Percentiles rank a stretch among this genome's conserved stretches.
Conservation (phyloP, 495 filamentous ascomycete species). For the Daldinia childiae region DNA sequence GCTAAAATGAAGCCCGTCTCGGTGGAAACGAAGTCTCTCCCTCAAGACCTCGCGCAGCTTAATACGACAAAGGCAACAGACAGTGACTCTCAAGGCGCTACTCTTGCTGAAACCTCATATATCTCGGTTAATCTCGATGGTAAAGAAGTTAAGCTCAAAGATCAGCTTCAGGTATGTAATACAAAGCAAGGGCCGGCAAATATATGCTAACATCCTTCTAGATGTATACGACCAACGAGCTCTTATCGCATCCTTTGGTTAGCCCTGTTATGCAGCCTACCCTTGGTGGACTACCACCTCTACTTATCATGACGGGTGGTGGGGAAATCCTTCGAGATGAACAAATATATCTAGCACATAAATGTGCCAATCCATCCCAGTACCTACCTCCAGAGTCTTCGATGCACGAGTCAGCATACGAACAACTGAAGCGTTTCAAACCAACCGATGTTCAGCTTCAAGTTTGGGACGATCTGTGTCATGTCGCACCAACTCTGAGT, state of each 20-base stretch:
- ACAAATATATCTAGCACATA: constrained; percentile 94
- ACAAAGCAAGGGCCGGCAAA: background rate
- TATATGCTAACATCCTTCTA: constrained; percentile 38
- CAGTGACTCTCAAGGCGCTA: constrained; percentile 21
- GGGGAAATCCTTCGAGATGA: constrained; percentile 91
- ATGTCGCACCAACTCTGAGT: constrained; percentile 88
- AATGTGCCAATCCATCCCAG: constrained; percentile 80
- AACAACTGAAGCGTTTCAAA: constrained; percentile 71
- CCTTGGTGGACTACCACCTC: constrained; percentile 85
- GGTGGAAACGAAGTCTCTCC: constrained; percentile 31
- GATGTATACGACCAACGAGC: constrained; percentile 89
- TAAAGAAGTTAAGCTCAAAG: constrained; percentile 74
- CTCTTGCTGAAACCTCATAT: constrained; percentile 52
- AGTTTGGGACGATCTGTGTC: constrained; percentile 94
- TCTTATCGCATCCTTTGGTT: constrained; percentile 86
- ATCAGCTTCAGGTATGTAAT: constrained; percentile 78
- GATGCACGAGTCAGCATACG: constrained; percentile 68
- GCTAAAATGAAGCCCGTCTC: constrained; percentile 31
- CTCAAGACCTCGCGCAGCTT: constrained; percentile 32
- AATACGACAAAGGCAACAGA: constrained; percentile 15
- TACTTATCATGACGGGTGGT: constrained; percentile 85
- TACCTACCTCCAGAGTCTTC: constrained; percentile 75
- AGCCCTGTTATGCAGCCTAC: constrained; percentile 87
- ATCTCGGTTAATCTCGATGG: constrained; percentile 76
- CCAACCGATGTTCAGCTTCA: constrained; percentile 95